These are phyloP conservation scores for Glebionis coronaria DNA, from an alignment of 129 eudicot genomes.

Conservation along the genomic window DNA sequence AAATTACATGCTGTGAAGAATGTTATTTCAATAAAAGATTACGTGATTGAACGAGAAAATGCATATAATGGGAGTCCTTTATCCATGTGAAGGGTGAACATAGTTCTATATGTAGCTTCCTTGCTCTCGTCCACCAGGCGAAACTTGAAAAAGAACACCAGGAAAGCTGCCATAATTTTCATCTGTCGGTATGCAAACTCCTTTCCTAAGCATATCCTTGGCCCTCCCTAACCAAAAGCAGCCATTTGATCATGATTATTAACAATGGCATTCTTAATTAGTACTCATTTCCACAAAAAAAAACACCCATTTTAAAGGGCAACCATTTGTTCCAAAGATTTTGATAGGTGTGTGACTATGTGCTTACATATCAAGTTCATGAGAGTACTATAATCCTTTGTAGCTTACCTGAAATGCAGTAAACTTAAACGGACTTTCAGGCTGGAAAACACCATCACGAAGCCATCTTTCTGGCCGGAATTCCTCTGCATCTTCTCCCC, in stretches of 20 bases:
- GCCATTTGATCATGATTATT: background rate
- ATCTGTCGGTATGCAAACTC: slow-evolving; percentile 14
- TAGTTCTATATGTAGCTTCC: slow-evolving; percentile 11
- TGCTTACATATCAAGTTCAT: background rate
- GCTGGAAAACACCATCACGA: slow-evolving; percentile 36
- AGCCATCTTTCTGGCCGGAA: slow-evolving; percentile 64
- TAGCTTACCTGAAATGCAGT: slow-evolving; percentile 43
- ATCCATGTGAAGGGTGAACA: slow-evolving; percentile 16
- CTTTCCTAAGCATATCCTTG: slow-evolving; percentile 16
- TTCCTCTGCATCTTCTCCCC: slow-evolving; percentile 61
- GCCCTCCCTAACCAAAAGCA: slow-evolving; percentile 17
- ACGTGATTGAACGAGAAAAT: background rate
- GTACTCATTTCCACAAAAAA: too few species aligned
- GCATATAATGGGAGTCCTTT: slow-evolving; percentile 8
- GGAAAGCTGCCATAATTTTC: slow-evolving; percentile 8
- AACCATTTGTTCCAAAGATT: too few species aligned
- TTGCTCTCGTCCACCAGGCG: slow-evolving; percentile 3
- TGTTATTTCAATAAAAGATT: background rate
- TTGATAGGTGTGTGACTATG: background rate
- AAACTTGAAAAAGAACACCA: background rate
- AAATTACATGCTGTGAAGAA: too few species aligned
- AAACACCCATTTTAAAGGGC: too few species aligned
- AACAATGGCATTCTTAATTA: background rate
- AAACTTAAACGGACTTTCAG: slow-evolving; percentile 28
- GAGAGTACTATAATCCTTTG: background rate